Conservation (phyloP, 306 rosid genomes). For the Lupinus albus region DNA sequence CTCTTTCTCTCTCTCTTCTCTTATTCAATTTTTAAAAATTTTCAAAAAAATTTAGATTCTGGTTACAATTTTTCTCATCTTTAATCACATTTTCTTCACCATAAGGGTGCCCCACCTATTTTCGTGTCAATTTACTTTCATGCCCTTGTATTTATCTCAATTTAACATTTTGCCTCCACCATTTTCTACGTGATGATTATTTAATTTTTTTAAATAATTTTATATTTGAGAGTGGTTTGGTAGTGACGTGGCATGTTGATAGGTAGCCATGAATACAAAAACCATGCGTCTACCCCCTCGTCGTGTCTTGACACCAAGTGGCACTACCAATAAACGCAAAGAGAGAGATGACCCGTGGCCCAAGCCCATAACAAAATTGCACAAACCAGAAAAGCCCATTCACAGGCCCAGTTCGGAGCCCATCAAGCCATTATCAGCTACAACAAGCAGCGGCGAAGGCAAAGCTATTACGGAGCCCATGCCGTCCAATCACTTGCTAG, state of each 20-base stretch:
- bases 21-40: not conserved
- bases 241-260: constrained; percentile 80
- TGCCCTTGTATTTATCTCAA: not conserved
- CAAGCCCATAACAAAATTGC: constrained; percentile 50
- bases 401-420: constrained; percentile 32
- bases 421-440: not conserved
- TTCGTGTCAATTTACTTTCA: not conserved
- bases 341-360: constrained; percentile 58
- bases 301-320: constrained; percentile 59
- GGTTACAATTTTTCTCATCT: not conserved
- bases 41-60: constrained; percentile 24
- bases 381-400: constrained; percentile 46
- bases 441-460: not conserved
- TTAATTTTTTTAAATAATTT: not conserved
- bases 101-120: not conserved
- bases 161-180: not conserved
- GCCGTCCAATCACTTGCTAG: constrained; percentile 59
- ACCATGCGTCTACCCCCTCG: constrained; percentile 98
- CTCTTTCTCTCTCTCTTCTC: not conserved
- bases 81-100: not conserved
- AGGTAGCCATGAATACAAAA: constrained; percentile 79
- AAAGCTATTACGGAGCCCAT: constrained; percentile 1
- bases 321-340: constrained; percentile 58
- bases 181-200: not conserved
- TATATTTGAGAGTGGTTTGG: constrained; percentile 22